Evolutionary conservation across 1,284 basidiomycete species (phyloP), one percentile per base, ranked within the genome.

Genomic region (Cystobasidium sp.): DNA sequence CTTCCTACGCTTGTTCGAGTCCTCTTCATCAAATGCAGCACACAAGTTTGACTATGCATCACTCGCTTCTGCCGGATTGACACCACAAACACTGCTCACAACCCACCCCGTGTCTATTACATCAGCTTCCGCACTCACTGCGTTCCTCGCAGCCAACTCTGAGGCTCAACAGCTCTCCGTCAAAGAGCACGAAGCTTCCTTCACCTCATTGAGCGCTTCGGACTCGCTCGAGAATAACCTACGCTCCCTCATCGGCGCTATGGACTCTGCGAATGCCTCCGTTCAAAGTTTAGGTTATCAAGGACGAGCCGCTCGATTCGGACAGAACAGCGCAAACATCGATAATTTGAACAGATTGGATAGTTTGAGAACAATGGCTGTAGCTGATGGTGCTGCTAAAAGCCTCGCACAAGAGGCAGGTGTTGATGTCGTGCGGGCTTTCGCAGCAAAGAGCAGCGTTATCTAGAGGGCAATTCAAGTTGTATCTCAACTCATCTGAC

Each of bases 51-150:
- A 67, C 56, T 61, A 62, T 24, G 68, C 61, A 10, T 75, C 64
- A n/a, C 85, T 99, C 78, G 89, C 91, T 79, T 90, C 88, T 81
- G 88, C 94, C 84, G 89, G 90, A 77, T 85, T 99, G 76, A 97
- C 93, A 43, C 94, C 96, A 81, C 90, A 92, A 65, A 90, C 89
- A 75, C 91, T 99, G 80, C 87, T 99, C 49, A 89, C 91, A 80
- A 91, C 97, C 84, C 87, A 98, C 67, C 94, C 96, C 56, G 85
- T 99, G 78, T 89, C 89, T 83, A 87, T 97, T 81, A 91, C 93
- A 78, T 93, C 91, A 77, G 94, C 95, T 75, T 85, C 93, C 8
- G 87, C 98, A 56, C 84, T 97, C 78, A 88, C 88, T 81, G 90
- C 94, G 39, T 97, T 97, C 86, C 84, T 98, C 79, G 86, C 89